Percentiles rank a stretch among this genome's conserved stretches.
phyloP scores from a whole-genome alignment of 495 filamentous ascomycete species.

The Lophiostoma macrostomum region DNA sequence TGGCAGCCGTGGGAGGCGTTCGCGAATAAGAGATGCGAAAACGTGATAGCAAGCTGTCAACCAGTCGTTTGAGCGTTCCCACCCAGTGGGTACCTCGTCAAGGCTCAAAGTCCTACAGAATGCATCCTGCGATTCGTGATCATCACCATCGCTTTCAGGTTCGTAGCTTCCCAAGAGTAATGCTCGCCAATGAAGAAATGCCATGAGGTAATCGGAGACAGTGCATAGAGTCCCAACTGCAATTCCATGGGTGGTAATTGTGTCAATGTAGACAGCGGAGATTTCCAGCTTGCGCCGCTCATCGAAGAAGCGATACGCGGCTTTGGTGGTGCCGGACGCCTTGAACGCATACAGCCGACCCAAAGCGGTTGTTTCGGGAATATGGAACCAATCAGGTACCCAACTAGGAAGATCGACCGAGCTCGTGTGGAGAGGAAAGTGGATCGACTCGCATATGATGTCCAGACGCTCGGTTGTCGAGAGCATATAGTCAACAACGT shows the following conservation, averaged over 20 bases:
- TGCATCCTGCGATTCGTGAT: slow-evolving; percentile 13
- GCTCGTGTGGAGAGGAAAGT: slow-evolving; percentile 19
- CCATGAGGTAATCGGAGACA: slow-evolving; percentile 33
- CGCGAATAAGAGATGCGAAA: slow-evolving; percentile 33
- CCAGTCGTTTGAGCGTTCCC: slow-evolving; percentile 19
- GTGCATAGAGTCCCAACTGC: slow-evolving; percentile 27
- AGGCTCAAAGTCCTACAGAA: slow-evolving; percentile 37
- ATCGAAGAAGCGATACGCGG: slow-evolving; percentile 22
- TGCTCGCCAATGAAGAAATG: slow-evolving; percentile 36
- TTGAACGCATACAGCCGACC: slow-evolving; percentile 28
- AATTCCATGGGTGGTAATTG: slow-evolving; percentile 25
- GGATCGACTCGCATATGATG: slow-evolving; percentile 22
- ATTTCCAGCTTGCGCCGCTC: slow-evolving; percentile 29
- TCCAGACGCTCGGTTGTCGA: slow-evolving; percentile 31
- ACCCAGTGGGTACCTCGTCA: slow-evolving; percentile 21
- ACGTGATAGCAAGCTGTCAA: slow-evolving; percentile 25
- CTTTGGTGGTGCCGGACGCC: slow-evolving; percentile 25
- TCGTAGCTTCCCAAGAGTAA: slow-evolving; percentile 14
- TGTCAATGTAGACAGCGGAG: slow-evolving; percentile 34
- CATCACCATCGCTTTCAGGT: background rate
- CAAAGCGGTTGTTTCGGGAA: slow-evolving; percentile 24
- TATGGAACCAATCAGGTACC: slow-evolving; percentile 40
- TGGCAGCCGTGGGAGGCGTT: slow-evolving; percentile 24
- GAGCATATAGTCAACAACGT: slow-evolving; percentile 36
- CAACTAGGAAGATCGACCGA: slow-evolving; percentile 22